Evolutionary conservation across 441 rosid species (phyloP).

Genomic region (Adansonia madagascariensis): DNA sequence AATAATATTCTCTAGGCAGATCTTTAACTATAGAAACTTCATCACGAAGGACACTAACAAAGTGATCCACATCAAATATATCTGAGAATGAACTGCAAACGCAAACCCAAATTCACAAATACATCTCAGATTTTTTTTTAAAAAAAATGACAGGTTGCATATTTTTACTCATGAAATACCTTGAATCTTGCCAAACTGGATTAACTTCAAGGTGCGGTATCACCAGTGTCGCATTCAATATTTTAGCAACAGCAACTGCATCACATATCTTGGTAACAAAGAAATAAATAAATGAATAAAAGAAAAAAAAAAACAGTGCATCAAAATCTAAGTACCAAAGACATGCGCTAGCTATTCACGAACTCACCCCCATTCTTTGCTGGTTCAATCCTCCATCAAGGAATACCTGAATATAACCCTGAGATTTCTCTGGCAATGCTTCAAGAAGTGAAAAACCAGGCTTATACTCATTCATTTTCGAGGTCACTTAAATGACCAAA

Average conservation of each 20-base stretch:
- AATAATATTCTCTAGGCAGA: conserved; percentile 51
- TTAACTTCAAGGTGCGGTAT: conserved; percentile 79
- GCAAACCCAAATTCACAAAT: conserved; percentile 17
- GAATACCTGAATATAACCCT: conserved; percentile 65
- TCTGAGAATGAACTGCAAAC: conserved; percentile 60
- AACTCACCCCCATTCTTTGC: conserved; percentile 77
- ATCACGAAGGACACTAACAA: conserved; percentile 46
- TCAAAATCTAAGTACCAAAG: background rate
- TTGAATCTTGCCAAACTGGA: conserved; percentile 85
- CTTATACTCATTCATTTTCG: conserved; percentile 21
- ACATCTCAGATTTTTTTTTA: conserved; percentile 10
- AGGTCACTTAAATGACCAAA: background rate
- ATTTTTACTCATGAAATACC: conserved; percentile 44
- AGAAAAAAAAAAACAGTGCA: conserved; percentile 10
- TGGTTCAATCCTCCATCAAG: conserved; percentile 85
- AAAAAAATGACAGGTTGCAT: background rate
- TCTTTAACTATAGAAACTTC: conserved; percentile 58
- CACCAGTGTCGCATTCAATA: conserved; percentile 64
- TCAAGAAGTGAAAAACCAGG: conserved; percentile 29
- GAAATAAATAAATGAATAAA: conserved; percentile 19
- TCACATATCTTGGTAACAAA: conserved; percentile 60
- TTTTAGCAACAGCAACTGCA: conserved; percentile 79
- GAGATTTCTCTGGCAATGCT: conserved; percentile 56
- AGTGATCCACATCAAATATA: conserved; percentile 72
- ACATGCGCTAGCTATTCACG: conserved; percentile 3